Base-by-base conservation (phyloP, 192 early-diverging fungal genomes). In the Umbelopsis vinacea region DNA sequence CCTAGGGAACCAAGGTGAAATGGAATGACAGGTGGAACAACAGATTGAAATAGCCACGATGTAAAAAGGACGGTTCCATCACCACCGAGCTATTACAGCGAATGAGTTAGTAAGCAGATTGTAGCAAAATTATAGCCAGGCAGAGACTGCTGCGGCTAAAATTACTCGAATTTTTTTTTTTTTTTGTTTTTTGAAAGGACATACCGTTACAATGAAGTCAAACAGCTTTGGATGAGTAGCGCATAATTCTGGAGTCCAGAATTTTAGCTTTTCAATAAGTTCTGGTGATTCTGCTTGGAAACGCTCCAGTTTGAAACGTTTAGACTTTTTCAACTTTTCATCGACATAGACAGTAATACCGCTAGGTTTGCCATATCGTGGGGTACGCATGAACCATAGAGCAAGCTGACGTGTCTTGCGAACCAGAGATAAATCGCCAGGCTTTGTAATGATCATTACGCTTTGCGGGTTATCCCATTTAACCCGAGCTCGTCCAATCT, bases 31-130 rank as follows among this genome's bases (percentile, higher is more conserved):
- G 96, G 95, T 47, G 97, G 97, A 43, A 98, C 94, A 12, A 87
- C 84, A 6, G 74, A 76, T 80, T 98, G 95, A 75, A 93, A 92
- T 37, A 98, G 81, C 92, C 95, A 96, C 33, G 94, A 92, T 33
- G 95, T 93, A 76, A 91, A 98, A 29, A 97, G 84, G 10, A 97
- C 95, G 0, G 96, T 99, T 45, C 96, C 96, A 84, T 99, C 96
- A 23, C 96, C 97, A 46, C 96, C 96, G 75, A 99, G 89, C 75
- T 88, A 71, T 12, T 17, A 6, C 3, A 78, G 46, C 19, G 53
- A 5, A 2, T 9, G 3, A 12, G 9, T 26, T 54, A 23, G 53
- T 54, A 11, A 24, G 23, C 23, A 26, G 10, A 43, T 43, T 43
- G 6, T 1, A 43, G 40, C 2, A 43, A 43, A 43, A 6, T 52